A percentile compares a stretch with the other conserved stretches of the same genome.
Evolutionary conservation across 202 grass and related monocot genomes (phyloP).

Genomic region (Saccharum hybrid): DNA sequence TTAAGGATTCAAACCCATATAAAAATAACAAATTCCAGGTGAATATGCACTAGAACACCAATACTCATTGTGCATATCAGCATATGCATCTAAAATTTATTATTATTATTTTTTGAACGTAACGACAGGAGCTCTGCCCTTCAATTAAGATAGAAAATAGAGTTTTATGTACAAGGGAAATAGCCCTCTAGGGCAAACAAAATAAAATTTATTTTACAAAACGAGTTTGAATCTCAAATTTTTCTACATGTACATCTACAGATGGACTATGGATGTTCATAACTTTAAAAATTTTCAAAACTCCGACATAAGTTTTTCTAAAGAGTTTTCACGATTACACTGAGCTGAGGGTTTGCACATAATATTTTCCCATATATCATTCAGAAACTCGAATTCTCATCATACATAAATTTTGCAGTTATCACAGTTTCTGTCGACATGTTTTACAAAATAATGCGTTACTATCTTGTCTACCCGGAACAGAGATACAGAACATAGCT

Average conservation of each 20-base stretch:
- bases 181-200: too few species aligned
- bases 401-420: background rate
- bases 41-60: background rate
- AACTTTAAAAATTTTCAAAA: background rate
- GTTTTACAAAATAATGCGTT: background rate
- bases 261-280: background rate
- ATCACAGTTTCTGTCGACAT: background rate
- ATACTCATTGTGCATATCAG: background rate
- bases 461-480: background rate
- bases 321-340: too few species aligned
- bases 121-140: too few species aligned
- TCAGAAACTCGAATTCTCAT: background rate
- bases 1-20: too few species aligned
- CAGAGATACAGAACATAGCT: slow-evolving; percentile 36
- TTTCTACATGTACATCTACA: background rate
- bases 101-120: background rate
- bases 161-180: too few species aligned
- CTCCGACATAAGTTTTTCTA: background rate
- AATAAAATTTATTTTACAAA: background rate
- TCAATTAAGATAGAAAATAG: too few species aligned
- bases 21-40: background rate
- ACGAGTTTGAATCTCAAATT: background rate
- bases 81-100: background rate
- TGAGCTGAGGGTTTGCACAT: too few species aligned
- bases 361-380: too few species aligned